phyloP scores from a whole-genome alignment of 345 rosid genomes.

The Populus davidiana region DNA sequence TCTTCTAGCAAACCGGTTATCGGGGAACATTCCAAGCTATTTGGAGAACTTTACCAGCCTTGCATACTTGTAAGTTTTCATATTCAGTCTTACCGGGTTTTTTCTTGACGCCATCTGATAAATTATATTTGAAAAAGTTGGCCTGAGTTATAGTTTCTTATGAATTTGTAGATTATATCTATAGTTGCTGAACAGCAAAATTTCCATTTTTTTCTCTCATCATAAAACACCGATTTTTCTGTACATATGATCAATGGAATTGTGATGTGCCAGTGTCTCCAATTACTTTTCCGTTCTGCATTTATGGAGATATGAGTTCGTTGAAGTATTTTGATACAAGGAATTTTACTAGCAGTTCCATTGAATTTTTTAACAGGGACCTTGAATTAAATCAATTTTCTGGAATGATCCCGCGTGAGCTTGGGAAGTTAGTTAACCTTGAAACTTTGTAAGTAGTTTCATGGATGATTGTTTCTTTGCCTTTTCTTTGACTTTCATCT shows the following conservation, averaged over 20 bases:
- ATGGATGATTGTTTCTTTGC: background rate
- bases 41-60: conserved; percentile 43
- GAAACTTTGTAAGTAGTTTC: conserved; percentile 36
- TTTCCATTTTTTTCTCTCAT: background rate
- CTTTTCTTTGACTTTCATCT: conserved; percentile 2
- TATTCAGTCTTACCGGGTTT: background rate
- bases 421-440: conserved; percentile 48
- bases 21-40: conserved; percentile 50
- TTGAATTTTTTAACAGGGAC: conserved; percentile 26
- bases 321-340: background rate
- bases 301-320: background rate
- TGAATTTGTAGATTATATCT: background rate
- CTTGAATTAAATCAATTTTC: conserved; percentile 56
- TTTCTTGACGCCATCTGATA: background rate
- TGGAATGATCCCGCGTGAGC: conserved; percentile 50
- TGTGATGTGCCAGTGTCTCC: background rate
- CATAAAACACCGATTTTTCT: background rate
- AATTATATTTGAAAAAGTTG: background rate
- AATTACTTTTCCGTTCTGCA: background rate
- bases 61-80: conserved; percentile 44
- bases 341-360: background rate
- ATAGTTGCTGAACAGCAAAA: background rate
- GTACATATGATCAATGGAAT: background rate
- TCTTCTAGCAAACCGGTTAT: conserved; percentile 47
- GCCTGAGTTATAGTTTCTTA: background rate